These are phyloP conservation scores for Acanthamoeba royreba DNA, from an alignment of 208 protist genomes.

Conservation along the genomic window DNA sequence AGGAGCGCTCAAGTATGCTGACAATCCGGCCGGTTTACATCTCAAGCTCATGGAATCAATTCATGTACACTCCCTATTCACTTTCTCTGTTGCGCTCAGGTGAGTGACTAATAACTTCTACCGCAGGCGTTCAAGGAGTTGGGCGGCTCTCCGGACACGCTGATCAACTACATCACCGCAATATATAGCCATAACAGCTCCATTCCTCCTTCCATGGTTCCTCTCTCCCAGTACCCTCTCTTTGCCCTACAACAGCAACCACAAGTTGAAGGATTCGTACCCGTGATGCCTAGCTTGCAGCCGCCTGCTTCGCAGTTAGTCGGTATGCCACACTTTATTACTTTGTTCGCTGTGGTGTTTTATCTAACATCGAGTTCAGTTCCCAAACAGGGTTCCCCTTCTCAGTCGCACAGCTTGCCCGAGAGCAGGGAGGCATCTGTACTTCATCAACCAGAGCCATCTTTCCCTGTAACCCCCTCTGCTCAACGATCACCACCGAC, in stretches of 20 bases:
- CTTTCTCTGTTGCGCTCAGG: too few relatives aligned
- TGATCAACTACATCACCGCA: background rate
- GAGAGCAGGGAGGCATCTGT: background rate
- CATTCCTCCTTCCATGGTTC: background rate
- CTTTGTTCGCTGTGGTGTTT: too few relatives aligned
- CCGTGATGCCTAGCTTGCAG: background rate
- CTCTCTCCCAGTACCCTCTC: background rate
- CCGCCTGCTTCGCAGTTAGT: too few relatives aligned
- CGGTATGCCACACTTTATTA: too few relatives aligned
- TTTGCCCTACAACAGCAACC: too few relatives aligned
- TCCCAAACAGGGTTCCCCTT: too few relatives aligned
- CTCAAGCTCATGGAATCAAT: background rate
- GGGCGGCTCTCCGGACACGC: background rate
- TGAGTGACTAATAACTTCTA: too few relatives aligned
- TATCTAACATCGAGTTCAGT: too few relatives aligned
- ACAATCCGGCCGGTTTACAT: background rate
- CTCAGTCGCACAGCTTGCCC: too few relatives aligned
- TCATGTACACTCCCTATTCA: background rate
- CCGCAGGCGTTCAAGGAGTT: background rate
- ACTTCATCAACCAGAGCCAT: background rate
- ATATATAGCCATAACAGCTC: background rate
- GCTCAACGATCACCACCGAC: background rate
- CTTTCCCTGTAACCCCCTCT: background rate
- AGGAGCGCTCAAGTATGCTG: background rate
- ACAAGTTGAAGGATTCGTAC: background rate